Conservation (phyloP, 306 rosid genomes). For the Fagus sylvatica region DNA sequence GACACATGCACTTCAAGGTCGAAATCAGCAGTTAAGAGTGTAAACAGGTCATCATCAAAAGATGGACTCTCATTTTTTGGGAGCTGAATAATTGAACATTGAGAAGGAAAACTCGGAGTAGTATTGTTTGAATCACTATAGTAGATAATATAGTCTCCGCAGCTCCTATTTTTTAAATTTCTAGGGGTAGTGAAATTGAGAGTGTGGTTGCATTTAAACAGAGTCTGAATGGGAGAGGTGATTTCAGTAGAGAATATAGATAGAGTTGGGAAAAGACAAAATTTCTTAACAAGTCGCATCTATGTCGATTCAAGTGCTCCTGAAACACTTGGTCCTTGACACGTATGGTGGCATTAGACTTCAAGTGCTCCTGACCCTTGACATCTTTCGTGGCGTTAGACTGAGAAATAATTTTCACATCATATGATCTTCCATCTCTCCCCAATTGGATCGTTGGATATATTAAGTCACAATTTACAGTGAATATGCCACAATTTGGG, state of each 20-base stretch:
- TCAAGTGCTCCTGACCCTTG: no score
- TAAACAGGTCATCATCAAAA: conserved; percentile 1
- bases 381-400: not conserved
- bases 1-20: not conserved
- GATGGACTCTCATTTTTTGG: conserved; percentile 30
- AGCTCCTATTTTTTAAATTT: not conserved
- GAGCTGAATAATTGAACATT: conserved; percentile 24
- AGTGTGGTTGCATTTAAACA: conserved; percentile 18
- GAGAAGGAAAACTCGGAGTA: not conserved
- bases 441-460: not conserved
- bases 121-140: not conserved
- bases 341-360: no score
- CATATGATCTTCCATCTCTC: not conserved
- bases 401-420: fast-evolving
- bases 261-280: not conserved
- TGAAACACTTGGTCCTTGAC: not conserved
- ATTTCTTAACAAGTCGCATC: not conserved
- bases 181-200: not conserved
- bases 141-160: conserved; percentile 7
- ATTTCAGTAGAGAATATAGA: conserved; percentile 7
- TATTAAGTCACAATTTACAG: not conserved
- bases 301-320: not conserved
- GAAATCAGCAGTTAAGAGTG: conserved; percentile 24
- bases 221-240: not conserved
- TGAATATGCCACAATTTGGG: not conserved